Conservation (phyloP, 371 early-diverging fungal species). For the Dichotomocladium elegans region DNA sequence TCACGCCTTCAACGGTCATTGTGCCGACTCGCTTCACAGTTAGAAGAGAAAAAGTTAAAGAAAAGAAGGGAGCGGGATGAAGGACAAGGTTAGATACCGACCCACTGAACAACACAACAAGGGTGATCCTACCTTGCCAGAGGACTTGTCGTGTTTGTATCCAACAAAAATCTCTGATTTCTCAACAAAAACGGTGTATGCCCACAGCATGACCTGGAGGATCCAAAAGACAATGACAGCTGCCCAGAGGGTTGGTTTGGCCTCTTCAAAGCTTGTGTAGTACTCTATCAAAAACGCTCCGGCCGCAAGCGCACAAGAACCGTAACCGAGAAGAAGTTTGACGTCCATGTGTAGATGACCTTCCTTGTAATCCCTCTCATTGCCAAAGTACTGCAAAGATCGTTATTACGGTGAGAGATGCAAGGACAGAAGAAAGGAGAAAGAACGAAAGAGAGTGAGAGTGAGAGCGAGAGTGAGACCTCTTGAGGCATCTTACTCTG, state of each 20-base stretch:
- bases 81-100: too few species aligned
- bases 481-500: slow-evolving; percentile 19
- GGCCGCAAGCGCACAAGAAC: slow-evolving; percentile 36
- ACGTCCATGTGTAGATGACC: slow-evolving; percentile 35
- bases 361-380: slow-evolving; percentile 19
- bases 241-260: slow-evolving; percentile 18
- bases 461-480: background rate
- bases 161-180: slow-evolving; percentile 38
- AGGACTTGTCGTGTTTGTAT: slow-evolving; percentile 15
- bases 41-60: too few species aligned
- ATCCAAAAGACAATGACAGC: slow-evolving; percentile 35
- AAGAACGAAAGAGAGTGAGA: too few species aligned
- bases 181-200: slow-evolving; percentile 26
- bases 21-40: too few species aligned
- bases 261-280: slow-evolving; percentile 31
- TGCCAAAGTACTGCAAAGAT: slow-evolving; percentile 16
- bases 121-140: too few species aligned
- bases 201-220: slow-evolving; percentile 17
- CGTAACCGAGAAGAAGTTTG: slow-evolving; percentile 36
- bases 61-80: too few species aligned
- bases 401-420: background rate
- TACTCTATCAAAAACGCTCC: slow-evolving; percentile 36
- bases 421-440: background rate
- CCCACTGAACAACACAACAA: too few species aligned
- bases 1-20: slow-evolving; percentile 18